Conservation (phyloP, 306 rosid species). For the Castanopsis chinensis region DNA sequence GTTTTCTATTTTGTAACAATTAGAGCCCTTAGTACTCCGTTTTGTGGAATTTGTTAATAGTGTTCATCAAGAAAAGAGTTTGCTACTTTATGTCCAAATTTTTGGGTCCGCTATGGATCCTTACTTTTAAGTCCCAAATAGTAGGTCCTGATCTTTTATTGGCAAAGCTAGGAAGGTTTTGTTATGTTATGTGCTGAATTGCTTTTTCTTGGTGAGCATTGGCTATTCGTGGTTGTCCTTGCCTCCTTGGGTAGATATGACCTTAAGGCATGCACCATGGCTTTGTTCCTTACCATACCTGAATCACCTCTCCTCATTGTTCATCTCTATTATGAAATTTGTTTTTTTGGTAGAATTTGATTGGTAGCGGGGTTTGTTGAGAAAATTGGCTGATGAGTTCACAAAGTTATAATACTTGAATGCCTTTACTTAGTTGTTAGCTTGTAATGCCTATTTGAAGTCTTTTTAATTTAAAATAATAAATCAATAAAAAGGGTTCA, state of each 20-base stretch:
- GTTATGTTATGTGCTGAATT: background rate
- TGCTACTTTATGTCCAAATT: background rate
- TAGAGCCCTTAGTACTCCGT: background rate
- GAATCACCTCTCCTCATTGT: too few species aligned
- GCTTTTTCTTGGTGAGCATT: background rate
- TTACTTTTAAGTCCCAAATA: background rate
- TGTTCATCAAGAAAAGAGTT: background rate
- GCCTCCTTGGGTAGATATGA: background rate
- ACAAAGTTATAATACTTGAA: constrained; percentile 1
- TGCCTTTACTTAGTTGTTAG: background rate
- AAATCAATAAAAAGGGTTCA: too few species aligned
- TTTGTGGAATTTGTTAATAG: background rate
- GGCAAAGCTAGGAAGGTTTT: background rate
- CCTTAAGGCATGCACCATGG: background rate
- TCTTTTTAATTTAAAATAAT: too few species aligned
- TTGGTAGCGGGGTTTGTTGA: background rate
- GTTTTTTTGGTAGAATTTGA: background rate
- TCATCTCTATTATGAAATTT: too few species aligned
- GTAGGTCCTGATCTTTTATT: background rate
- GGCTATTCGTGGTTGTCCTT: background rate
- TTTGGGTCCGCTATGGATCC: too few species aligned
- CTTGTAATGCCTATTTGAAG: constrained; percentile 6
- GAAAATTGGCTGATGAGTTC: constrained; percentile 5
- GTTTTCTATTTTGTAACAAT: too few species aligned
- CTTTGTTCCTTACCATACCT: background rate